Percentiles rank a stretch among this genome's conserved stretches.
Evolutionary conservation across 257 asterid genomes (phyloP).

Genomic region (Cruciata laevipes): DNA sequence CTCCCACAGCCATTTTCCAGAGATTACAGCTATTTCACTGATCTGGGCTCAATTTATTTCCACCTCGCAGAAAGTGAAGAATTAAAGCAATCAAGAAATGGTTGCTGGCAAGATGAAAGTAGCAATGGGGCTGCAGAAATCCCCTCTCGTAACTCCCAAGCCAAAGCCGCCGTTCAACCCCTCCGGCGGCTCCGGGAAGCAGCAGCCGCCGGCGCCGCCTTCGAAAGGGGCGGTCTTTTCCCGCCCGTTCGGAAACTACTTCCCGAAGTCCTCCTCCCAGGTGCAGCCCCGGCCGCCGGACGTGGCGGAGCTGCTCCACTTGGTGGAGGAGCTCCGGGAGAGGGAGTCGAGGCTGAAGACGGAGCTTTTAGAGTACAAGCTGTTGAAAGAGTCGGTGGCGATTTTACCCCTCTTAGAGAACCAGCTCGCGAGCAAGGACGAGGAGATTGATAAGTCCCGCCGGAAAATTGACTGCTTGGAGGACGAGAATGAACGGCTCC

Average conservation of each 20-base stretch:
- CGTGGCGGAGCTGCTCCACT: slow-evolving; percentile 56
- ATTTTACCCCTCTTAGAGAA: slow-evolving; percentile 67
- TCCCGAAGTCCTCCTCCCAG: slow-evolving; percentile 81
- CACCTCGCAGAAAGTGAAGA: not conserved
- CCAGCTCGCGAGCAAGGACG: slow-evolving; percentile 43
- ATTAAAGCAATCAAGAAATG: slow-evolving; percentile 27
- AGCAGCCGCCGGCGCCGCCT: slow-evolving; percentile 23
- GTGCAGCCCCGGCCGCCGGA: slow-evolving; percentile 97
- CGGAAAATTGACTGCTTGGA: slow-evolving; percentile 67
- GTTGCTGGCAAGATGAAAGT: slow-evolving; percentile 79
- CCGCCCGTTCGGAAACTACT: slow-evolving; percentile 66
- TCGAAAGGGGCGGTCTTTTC: slow-evolving; percentile 44
- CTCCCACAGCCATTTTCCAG: not conserved
- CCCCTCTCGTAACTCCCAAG: slow-evolving; percentile 41
- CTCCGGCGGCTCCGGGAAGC: slow-evolving; percentile 31
- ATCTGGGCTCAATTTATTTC: slow-evolving; percentile 2
- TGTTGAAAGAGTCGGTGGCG: slow-evolving; percentile 51
- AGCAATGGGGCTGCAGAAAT: slow-evolving; percentile 67
- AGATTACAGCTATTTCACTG: slow-evolving; percentile 3
- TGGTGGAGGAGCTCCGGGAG: slow-evolving; percentile 59
- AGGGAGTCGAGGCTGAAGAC: slow-evolving; percentile 69
- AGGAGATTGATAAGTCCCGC: slow-evolving; percentile 39
- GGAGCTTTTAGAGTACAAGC: slow-evolving; percentile 60
- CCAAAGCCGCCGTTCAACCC: slow-evolving; percentile 34
- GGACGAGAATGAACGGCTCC: slow-evolving; percentile 55